Base-by-base conservation (phyloP, 164 flowering plant species). In the Magnolia kwangsiensis region DNA sequence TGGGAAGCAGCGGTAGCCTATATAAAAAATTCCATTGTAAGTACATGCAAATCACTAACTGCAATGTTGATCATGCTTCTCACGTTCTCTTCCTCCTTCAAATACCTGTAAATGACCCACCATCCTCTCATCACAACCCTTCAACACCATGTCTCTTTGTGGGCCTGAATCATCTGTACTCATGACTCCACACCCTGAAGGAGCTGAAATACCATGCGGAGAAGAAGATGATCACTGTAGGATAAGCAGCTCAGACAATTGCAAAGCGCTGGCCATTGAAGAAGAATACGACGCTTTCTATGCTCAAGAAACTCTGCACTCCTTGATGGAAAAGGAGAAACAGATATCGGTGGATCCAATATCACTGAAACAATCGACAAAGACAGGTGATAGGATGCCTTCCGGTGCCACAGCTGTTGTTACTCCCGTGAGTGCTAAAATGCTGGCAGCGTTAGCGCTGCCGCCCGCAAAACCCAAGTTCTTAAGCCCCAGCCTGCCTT, bases 321-420 rank as follows among this genome's bases (percentile, higher is more conserved):
- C 61, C 51, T 37, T 51, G 50, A 67, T 66, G 58, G 77, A 59
- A 11, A 81, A 65, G 37, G 92, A 87, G 80, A 89, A 80, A 80
- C 90, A 90, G 81, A 88, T 85, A 72, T 85, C 84, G 0, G 87
- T 89, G 14, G 93, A 92, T 79, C 92, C 97, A 1, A 67, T 82
- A 49, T 89, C 97, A 1, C 24, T 89, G 75, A 83, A 67, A 59
- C 82, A 78, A 74, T 76, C 84, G 11, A 65, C 78, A 4, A 72
- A 18, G 3, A n/a, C 70, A 49, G 72, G 55, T 31, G 74, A 24
- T 2, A 31, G 50, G 75, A 66, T 29, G 37, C 68, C 72, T 3
- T 37, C 76, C 67, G 23, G 29, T 13, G 45, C 50, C 24, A 1
- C 82, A 14, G 37, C 69, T 55, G 69, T 80, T 58, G 69, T 79